These are phyloP conservation scores for Beauveria caledonica DNA, from an alignment of 2,329 filamentous ascomycete species.

Conservation along the genomic window DNA sequence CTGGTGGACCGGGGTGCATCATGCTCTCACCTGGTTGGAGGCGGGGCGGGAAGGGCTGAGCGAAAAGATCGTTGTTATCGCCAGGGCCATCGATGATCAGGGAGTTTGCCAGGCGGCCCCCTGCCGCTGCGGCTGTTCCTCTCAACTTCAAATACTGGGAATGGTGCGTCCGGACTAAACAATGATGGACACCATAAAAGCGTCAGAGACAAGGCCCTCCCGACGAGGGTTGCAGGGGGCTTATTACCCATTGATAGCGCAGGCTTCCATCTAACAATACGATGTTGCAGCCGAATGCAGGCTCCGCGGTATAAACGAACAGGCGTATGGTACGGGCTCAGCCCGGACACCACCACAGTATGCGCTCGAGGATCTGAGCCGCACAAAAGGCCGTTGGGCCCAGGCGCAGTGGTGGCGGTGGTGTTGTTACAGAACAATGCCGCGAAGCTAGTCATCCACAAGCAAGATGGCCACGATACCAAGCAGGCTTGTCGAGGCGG, in stretches of 20 bases:
- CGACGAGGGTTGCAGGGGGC: neutral
- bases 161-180: too few species aligned
- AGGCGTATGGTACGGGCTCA: neutral
- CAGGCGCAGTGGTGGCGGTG: neutral
- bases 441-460: neutral
- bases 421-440: neutral
- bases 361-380: neutral
- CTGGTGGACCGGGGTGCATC: neutral
- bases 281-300: neutral
- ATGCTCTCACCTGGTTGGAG: slow-evolving; percentile 3
- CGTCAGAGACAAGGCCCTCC: neutral
- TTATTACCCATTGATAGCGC: neutral
- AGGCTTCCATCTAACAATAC: neutral
- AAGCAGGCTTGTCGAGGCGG: neutral
- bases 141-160: too few species aligned
- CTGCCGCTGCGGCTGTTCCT: neutral
- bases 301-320: neutral
- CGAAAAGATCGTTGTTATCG: neutral
- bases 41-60: slow-evolving; percentile 4
- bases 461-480: neutral
- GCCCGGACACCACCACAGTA: neutral
- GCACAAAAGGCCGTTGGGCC: neutral
- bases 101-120: neutral
- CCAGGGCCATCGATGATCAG: neutral
- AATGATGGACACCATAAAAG: too few species aligned